A percentile compares a stretch with the other conserved stretches of the same genome.
Conservation (phyloP, 2,329 filamentous ascomycete species). For the Fonsecaea multimorphosa region DNA sequence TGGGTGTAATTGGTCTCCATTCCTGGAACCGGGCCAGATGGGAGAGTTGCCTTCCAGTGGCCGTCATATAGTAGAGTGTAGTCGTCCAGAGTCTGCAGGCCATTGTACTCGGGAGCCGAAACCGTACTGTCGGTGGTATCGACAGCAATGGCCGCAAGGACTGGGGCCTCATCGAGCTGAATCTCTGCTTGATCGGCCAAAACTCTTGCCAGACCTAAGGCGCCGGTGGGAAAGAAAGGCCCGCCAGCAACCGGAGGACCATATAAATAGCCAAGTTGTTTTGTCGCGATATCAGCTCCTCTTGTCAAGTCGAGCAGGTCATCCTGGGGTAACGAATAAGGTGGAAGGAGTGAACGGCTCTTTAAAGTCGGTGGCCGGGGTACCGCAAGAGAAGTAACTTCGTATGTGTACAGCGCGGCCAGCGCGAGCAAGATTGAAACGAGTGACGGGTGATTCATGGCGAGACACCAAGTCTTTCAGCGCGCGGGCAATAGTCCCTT, state of each 20-base stretch:
- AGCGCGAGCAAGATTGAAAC: constrained; percentile 13
- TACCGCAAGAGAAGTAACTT: constrained; percentile 21
- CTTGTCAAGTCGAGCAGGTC: constrained; percentile 12
- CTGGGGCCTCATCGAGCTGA: constrained; percentile 23
- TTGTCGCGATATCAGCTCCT: constrained; percentile 15
- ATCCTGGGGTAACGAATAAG: constrained; percentile 20
- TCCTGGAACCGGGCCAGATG: constrained; percentile 18
- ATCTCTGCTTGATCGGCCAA: constrained; percentile 22
- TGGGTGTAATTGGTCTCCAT: constrained; percentile 24
- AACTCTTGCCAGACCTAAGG: constrained; percentile 16
- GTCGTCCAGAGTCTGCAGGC: constrained; percentile 24
- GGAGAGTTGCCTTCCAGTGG: constrained; percentile 20
- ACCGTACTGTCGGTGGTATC: constrained; percentile 14
- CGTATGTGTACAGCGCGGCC: constrained; percentile 7
- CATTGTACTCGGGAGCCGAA: constrained; percentile 19
- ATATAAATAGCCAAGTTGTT: constrained; percentile 21
- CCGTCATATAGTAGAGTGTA: constrained; percentile 23
- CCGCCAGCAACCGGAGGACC: constrained; percentile 23
- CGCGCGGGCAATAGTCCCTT: constrained; percentile 2
- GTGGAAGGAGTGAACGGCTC: constrained; percentile 13
- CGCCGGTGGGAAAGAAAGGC: constrained; percentile 20
- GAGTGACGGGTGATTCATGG: constrained; percentile 17
- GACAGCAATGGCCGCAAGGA: constrained; percentile 14
- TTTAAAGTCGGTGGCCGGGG: constrained; percentile 14
- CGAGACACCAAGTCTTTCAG: constrained; percentile 19